Evolutionary conservation across 2,329 filamentous ascomycete species (phyloP).

Genomic region (Fusarium sacchari): DNA sequence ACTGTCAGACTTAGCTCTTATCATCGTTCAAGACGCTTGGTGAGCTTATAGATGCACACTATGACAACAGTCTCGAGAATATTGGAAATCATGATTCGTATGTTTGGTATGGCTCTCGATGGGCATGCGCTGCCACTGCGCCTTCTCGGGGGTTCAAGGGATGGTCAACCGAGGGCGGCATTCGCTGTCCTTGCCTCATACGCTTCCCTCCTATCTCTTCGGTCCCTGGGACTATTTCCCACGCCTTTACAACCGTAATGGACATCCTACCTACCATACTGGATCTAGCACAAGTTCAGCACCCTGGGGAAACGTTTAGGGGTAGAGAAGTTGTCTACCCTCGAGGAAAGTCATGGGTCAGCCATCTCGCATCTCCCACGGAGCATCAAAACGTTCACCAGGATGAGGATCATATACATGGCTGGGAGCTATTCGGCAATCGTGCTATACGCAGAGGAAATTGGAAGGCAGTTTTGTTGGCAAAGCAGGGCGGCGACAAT

Average conservation of each 20-base stretch:
- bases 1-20: not conserved
- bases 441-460: constrained; percentile 62
- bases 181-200: constrained; percentile 19
- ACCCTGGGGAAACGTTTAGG: constrained; percentile 48
- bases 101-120: constrained; percentile 68
- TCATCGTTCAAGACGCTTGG: not conserved
- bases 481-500: not conserved
- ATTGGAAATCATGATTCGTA: constrained; percentile 65
- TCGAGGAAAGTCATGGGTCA: constrained; percentile 25
- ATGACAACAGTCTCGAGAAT: constrained; percentile 61
- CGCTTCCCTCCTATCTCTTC: constrained; percentile 43
- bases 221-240: constrained; percentile 47
- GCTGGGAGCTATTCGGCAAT: constrained; percentile 67
- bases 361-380: not conserved
- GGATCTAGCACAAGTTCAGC: constrained; percentile 56
- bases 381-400: constrained; percentile 16
- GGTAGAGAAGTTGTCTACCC: constrained; percentile 3
- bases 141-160: constrained; percentile 50
- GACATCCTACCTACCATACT: constrained; percentile 59
- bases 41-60: constrained; percentile 48
- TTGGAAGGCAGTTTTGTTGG: constrained; percentile 61
- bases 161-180: constrained; percentile 42
- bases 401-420: constrained; percentile 57
- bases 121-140: constrained; percentile 56
- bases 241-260: constrained; percentile 54